These are phyloP conservation scores for Lichtheimia corymbifera DNA, from an alignment of 371 early-diverging fungal species.

Conservation along the genomic window DNA sequence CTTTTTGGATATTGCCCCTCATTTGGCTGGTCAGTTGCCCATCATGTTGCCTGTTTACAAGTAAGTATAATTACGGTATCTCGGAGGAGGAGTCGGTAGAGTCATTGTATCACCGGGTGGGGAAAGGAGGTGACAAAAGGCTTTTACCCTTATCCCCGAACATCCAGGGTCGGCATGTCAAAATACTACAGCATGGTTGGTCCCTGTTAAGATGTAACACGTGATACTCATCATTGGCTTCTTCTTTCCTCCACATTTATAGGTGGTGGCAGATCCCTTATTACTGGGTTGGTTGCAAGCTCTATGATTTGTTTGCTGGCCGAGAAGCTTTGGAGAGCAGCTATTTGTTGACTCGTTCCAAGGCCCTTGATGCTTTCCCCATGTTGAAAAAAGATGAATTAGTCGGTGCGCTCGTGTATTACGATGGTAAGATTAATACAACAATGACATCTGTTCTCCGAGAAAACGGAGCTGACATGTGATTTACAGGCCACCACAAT, in stretches of 20 bases:
- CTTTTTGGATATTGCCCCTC: constrained; percentile 96
- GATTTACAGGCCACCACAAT: constrained; percentile 88
- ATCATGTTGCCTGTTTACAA: constrained; percentile 44
- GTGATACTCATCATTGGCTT: too few relatives aligned
- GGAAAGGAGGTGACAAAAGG: constrained; percentile 19
- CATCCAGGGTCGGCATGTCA: constrained; percentile 15
- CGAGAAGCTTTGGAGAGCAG: constrained; percentile 83
- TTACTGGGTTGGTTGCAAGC: constrained; percentile 96
- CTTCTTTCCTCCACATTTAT: constrained; percentile 1
- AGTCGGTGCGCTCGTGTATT: constrained; percentile 96
- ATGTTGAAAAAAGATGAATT: constrained; percentile 91
- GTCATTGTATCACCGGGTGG: constrained; percentile 1
- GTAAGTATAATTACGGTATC: constrained; percentile 13
- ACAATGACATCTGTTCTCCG: neutral
- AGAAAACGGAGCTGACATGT: neutral
- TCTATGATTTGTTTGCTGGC: constrained; percentile 95
- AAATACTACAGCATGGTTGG: constrained; percentile 5
- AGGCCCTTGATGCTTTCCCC: constrained; percentile 94
- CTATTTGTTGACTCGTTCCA: constrained; percentile 84
- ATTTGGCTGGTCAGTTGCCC: constrained; percentile 91
- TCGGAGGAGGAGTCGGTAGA: too few relatives aligned
- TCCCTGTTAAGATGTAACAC: too few relatives aligned
- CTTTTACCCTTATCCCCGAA: constrained; percentile 7
- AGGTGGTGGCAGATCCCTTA: constrained; percentile 97
- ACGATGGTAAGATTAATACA: constrained; percentile 74